Percentiles rank a stretch among this genome's conserved stretches.
Evolutionary conservation across 2,329 filamentous ascomycete genomes (phyloP).

Genomic region (Clarireedia sp.): DNA sequence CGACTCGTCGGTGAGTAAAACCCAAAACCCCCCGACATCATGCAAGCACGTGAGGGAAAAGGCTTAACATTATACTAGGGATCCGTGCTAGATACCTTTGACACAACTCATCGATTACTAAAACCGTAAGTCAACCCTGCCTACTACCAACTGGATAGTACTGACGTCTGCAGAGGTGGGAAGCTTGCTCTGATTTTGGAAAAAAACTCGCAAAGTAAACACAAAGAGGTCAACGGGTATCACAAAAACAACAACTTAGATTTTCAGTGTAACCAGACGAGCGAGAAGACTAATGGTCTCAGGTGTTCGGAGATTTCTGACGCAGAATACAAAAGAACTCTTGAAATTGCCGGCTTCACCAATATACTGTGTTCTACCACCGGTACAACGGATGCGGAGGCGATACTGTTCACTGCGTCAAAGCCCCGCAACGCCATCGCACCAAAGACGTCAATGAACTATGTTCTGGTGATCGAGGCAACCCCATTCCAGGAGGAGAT

Average conservation of each 20-base stretch:
- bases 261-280: neutral
- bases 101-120: too few relatives aligned
- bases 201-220: neutral
- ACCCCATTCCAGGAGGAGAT: neutral
- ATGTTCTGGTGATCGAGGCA: neutral
- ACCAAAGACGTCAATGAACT: neutral
- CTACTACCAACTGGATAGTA: neutral
- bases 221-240: neutral
- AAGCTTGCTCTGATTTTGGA: neutral
- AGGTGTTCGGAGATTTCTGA: neutral
- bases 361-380: neutral
- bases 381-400: neutral
- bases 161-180: neutral
- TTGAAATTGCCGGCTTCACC: neutral
- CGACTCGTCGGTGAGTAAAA: too few relatives aligned
- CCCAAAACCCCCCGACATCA: too few relatives aligned
- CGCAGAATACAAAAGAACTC: neutral
- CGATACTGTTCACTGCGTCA: neutral
- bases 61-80: too few relatives aligned
- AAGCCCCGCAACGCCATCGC: neutral
- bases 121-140: too few relatives aligned
- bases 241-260: neutral
- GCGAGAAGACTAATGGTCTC: neutral
- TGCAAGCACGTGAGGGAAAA: too few relatives aligned
- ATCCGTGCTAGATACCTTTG: too few relatives aligned